Percentiles rank a stretch among this genome's conserved stretches.
Evolutionary conservation across 306 rosid species (phyloP).

Genomic region (Prosopis cineraria): DNA sequence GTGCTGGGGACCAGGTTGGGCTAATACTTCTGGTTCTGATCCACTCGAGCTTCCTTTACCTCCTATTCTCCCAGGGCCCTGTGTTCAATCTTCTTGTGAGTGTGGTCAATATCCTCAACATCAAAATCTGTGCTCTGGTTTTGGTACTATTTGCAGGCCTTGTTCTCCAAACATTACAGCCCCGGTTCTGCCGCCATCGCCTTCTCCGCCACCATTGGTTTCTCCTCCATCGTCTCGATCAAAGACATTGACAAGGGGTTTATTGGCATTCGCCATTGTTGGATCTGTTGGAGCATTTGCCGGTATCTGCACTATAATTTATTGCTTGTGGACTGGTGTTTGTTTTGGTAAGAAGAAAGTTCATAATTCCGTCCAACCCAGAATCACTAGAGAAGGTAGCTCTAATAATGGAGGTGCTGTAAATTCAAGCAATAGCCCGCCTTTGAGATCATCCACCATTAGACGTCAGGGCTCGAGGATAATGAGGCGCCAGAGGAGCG

Average conservation of each 20-base stretch:
- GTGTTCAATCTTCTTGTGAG: slow-evolving; percentile 62
- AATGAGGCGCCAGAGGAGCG: slow-evolving; percentile 94
- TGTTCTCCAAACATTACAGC: slow-evolving; percentile 37
- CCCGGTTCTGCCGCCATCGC: background rate
- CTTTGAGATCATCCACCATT: slow-evolving; percentile 73
- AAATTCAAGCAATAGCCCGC: slow-evolving; percentile 60
- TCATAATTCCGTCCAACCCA: slow-evolving; percentile 92
- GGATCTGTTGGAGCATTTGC: slow-evolving; percentile 77
- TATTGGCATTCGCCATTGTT: slow-evolving; percentile 80
- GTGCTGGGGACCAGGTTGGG: slow-evolving; percentile 96
- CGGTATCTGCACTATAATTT: slow-evolving; percentile 67
- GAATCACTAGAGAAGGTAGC: slow-evolving; percentile 75
- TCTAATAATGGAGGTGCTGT: slow-evolving; percentile 48
- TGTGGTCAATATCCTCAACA: slow-evolving; percentile 65
- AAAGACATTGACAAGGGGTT: slow-evolving; percentile 53
- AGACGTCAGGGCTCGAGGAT: slow-evolving; percentile 79
- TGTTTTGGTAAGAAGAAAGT: slow-evolving; percentile 88
- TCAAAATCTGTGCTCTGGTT: slow-evolving; percentile 53
- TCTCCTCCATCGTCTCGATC: slow-evolving; percentile 35
- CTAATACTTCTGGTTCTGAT: slow-evolving; percentile 22
- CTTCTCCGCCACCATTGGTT: background rate
- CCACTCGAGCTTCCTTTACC: slow-evolving; percentile 49
- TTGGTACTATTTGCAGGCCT: slow-evolving; percentile 63
- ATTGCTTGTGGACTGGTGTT: slow-evolving; percentile 83
- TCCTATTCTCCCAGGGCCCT: slow-evolving; percentile 84